Evolutionary conservation across 305 asterid species (phyloP).

Genomic region (Ilex paraguariensis): DNA sequence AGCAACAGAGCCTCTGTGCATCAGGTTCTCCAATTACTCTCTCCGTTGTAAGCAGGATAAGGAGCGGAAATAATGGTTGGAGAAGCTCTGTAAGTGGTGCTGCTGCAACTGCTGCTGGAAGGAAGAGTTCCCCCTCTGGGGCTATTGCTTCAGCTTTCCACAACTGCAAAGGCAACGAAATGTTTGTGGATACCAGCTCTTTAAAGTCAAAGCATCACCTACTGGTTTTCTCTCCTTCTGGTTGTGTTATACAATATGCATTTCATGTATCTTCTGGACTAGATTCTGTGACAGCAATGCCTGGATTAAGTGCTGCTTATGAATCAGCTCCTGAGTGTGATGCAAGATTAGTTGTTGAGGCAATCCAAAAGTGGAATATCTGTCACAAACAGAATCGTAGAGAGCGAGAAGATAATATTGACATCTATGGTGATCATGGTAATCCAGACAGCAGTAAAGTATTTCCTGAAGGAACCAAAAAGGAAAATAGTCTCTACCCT

Average conservation of each 20-base stretch:
- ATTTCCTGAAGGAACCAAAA: slow-evolving; percentile 51
- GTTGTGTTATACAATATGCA: slow-evolving; percentile 64
- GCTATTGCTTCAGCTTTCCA: slow-evolving; percentile 64
- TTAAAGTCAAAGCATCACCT: slow-evolving; percentile 45
- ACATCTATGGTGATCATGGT: slow-evolving; percentile 58
- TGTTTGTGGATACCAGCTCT: slow-evolving; percentile 27
- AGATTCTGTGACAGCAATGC: slow-evolving; percentile 27
- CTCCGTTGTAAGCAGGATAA: slow-evolving; percentile 26
- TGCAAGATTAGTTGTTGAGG: slow-evolving; percentile 54
- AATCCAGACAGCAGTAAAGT: slow-evolving; percentile 54
- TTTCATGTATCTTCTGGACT: slow-evolving; percentile 48
- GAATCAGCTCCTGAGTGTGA: slow-evolving; percentile 44
- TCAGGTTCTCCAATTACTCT: slow-evolving; percentile 19
- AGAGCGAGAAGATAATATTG: slow-evolving; percentile 54
- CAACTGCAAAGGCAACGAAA: slow-evolving; percentile 39
- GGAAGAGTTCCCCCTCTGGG: slow-evolving; percentile 46
- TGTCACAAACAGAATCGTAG: slow-evolving; percentile 59
- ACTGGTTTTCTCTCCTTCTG: slow-evolving; percentile 83
- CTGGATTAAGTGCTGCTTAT: slow-evolving; percentile 28
- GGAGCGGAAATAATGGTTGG: slow-evolving; percentile 53
- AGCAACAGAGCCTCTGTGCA: slow-evolving; percentile 28
- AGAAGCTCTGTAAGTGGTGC: slow-evolving; percentile 71
- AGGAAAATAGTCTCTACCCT: slow-evolving; percentile 22
- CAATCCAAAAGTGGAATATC: slow-evolving; percentile 87
- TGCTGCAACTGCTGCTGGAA: slow-evolving; percentile 82